Conservation (phyloP, 495 filamentous ascomycete species). For the Neurospora intermedia region DNA sequence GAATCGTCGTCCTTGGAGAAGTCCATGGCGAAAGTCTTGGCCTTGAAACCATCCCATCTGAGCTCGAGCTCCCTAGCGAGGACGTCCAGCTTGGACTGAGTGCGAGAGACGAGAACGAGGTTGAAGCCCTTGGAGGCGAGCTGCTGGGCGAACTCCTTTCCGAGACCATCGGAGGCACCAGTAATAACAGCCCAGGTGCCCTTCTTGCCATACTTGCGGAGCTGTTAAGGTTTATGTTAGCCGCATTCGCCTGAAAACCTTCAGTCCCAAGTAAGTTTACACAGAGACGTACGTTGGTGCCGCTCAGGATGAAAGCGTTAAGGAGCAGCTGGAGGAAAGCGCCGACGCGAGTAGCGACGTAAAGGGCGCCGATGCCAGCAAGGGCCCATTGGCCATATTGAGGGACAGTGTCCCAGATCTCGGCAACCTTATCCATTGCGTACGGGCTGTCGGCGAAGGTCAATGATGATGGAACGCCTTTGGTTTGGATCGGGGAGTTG, state of each 20-base stretch:
- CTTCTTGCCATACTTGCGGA: constrained; percentile 80
- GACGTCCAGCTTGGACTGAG: constrained; percentile 71
- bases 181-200: constrained; percentile 93
- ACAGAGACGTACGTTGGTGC: constrained; percentile 38
- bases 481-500: neutral
- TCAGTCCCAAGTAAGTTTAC: too few species aligned
- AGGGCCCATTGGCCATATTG: constrained; percentile 25
- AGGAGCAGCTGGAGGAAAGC: constrained; percentile 55
- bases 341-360: constrained; percentile 43
- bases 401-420: constrained; percentile 28
- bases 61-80: constrained; percentile 65
- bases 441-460: neutral
- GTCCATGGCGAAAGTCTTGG: constrained; percentile 80
- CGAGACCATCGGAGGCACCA: constrained; percentile 91
- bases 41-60: constrained; percentile 47
- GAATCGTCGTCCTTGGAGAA: constrained; percentile 64
- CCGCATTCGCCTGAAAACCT: neutral
- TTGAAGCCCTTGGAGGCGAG: constrained; percentile 90
- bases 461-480: neutral
- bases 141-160: constrained; percentile 90
- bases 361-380: constrained; percentile 48
- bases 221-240: constrained; percentile 36
- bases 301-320: constrained; percentile 65
- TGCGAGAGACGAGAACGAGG: constrained; percentile 85
- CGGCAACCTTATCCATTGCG: constrained; percentile 26